Conservation (phyloP, 805 yeast species). For the Hanseniaspora guilliermondii region DNA sequence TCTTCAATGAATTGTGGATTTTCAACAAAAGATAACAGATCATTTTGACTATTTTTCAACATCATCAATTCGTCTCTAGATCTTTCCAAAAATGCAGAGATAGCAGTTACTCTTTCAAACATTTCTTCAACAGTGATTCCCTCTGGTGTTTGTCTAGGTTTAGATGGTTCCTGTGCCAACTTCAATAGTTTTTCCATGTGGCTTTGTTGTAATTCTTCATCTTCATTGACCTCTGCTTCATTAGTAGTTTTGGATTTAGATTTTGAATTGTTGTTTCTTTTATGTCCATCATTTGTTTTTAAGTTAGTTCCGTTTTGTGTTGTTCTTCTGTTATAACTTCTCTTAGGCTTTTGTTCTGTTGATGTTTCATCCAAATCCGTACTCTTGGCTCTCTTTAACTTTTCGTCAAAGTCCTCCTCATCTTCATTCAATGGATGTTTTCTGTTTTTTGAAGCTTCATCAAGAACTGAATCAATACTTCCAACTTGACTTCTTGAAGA, state of each 20-base stretch:
- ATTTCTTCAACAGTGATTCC: constrained; percentile 68
- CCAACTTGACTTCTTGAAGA: not conserved
- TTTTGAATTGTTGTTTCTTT: not conserved
- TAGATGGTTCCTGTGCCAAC: constrained; percentile 45
- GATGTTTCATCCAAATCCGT: not conserved
- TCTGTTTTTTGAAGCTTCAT: not conserved
- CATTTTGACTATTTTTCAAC: constrained; percentile 51
- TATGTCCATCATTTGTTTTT: not conserved
- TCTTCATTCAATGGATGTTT: not conserved
- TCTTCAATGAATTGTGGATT: constrained; percentile 30
- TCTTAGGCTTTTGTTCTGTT: not conserved
- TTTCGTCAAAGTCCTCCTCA: constrained; percentile 8
- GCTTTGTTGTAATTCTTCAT: constrained; percentile 14
- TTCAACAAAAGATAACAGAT: constrained; percentile 36
- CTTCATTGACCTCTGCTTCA: constrained; percentile 15
- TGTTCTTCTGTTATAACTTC: constrained; percentile 5
- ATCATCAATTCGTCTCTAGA: constrained; percentile 72
- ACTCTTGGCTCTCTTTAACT: not conserved
- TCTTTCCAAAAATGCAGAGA: constrained; percentile 78
- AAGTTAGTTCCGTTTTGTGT: not conserved
- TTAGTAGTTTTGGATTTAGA: constrained; percentile 1
- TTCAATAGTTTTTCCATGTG: constrained; percentile 12
- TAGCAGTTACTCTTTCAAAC: constrained; percentile 78
- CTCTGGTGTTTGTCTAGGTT: constrained; percentile 71
- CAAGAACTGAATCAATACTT: not conserved